These are phyloP conservation scores for Aspergillus tanneri DNA, from an alignment of 2,329 filamentous ascomycete genomes.

Conservation along the genomic window DNA sequence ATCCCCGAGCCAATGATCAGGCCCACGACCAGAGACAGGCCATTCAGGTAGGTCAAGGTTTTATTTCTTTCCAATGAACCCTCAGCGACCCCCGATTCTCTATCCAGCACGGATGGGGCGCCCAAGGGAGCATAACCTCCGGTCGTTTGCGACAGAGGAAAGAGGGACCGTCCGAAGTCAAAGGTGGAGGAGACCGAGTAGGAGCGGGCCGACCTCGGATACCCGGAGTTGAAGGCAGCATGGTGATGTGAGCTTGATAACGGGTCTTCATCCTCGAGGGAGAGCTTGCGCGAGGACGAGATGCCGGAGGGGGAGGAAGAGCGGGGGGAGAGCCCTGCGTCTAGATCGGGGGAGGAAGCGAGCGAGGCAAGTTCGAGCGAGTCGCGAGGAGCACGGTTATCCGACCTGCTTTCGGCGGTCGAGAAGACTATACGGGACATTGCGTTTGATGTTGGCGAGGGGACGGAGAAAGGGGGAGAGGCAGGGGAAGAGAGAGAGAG, in stretches of 20 bases:
- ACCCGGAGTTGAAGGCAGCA: conserved; percentile 50
- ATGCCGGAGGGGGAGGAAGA: conserved; percentile 77
- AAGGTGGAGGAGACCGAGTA: conserved; percentile 93
- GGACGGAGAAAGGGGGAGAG: conserved; percentile 5
- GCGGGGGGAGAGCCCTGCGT: conserved; percentile 64
- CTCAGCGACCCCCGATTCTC: conserved; percentile 62
- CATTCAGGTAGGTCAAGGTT: conserved; percentile 91
- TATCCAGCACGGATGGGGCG: conserved; percentile 62
- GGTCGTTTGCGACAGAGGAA: conserved; percentile 82
- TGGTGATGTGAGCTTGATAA: conserved; percentile 55
- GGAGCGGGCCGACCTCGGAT: conserved; percentile 60
- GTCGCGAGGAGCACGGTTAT: conserved; percentile 63
- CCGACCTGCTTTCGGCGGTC: conserved; percentile 29
- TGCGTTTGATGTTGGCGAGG: conserved; percentile 7
- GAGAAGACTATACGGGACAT: conserved; percentile 38
- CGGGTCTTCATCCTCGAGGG: conserved; percentile 82
- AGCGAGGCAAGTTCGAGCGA: conserved; percentile 95
- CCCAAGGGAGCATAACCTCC: conserved; percentile 84
- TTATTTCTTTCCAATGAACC: conserved; percentile 93
- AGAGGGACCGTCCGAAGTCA: conserved; percentile 90
- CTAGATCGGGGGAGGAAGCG: conserved; percentile 69
- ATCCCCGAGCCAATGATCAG: conserved; percentile 96
- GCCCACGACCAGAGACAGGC: conserved; percentile 84
- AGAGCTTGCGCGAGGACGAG: conserved; percentile 87
- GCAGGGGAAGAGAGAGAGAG: conserved; percentile 9